A percentile compares a stretch with the other conserved stretches of the same genome.
These are phyloP conservation scores for Lophiostoma macrostomum DNA, from an alignment of 495 filamentous ascomycete species.

Conservation along the genomic window DNA sequence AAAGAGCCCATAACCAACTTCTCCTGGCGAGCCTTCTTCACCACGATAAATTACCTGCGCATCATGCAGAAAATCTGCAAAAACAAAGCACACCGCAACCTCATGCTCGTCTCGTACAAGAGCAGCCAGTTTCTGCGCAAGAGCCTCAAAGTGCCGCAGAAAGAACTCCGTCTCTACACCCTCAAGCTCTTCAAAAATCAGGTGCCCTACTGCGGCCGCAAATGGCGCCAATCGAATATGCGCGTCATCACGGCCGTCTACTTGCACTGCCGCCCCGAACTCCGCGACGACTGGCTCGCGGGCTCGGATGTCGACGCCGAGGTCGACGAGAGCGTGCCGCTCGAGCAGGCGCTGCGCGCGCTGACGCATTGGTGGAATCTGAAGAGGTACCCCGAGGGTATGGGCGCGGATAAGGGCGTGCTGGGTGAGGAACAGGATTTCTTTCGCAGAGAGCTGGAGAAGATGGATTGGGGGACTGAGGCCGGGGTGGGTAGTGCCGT, in stretches of 20 bases:
- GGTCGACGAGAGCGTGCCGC: conserved; percentile 84
- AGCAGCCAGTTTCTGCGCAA: conserved; percentile 84
- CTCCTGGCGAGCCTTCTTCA: conserved; percentile 92
- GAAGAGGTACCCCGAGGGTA: conserved; percentile 71
- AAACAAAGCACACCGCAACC: conserved; percentile 86
- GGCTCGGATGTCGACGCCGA: conserved; percentile 88
- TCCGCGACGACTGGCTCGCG: conserved; percentile 92
- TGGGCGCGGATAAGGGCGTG: conserved; percentile 64
- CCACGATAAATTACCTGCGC: conserved; percentile 87
- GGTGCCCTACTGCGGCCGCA: conserved; percentile 94
- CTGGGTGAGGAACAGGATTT: conserved; percentile 83
- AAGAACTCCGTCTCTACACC: conserved; percentile 82
- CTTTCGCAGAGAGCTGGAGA: conserved; percentile 84
- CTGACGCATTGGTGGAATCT: conserved; percentile 93
- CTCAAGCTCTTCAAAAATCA: conserved; percentile 98
- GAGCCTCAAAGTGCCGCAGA: conserved; percentile 84
- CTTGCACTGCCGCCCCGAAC: conserved; percentile 83
- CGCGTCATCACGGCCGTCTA: conserved; percentile 96
- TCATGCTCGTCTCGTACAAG: conserved; percentile 93
- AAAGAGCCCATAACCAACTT: conserved; percentile 82
- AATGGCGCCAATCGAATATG: conserved; percentile 98
- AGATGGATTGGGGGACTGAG: conserved; percentile 65
- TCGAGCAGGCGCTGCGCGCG: conserved; percentile 82
- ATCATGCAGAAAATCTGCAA: conserved; percentile 97
- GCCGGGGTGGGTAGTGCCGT: conserved; percentile 21